phyloP scores from a whole-genome alignment of 2,329 filamentous ascomycete species.

The Dactylellina drechsleri region DNA sequence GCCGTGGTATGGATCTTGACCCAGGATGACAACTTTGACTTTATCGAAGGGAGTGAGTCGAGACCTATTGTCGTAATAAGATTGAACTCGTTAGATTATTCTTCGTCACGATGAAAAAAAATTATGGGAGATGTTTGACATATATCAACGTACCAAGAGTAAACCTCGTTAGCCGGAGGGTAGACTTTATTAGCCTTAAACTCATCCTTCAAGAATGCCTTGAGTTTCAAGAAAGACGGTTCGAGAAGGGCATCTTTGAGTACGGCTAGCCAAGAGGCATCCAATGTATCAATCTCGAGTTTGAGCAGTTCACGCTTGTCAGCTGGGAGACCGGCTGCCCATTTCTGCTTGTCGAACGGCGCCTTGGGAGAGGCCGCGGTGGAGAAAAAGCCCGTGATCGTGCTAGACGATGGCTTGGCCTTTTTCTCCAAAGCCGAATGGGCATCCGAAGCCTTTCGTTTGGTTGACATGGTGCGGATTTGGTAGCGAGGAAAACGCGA shows the following conservation, averaged over 20 bases:
- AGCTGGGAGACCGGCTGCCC: slow-evolving; percentile 79
- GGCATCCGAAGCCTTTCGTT: slow-evolving; percentile 60
- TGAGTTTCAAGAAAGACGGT: slow-evolving; percentile 84
- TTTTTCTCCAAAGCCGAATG: slow-evolving; percentile 38
- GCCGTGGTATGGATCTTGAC: slow-evolving; percentile 98
- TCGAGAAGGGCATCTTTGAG: slow-evolving; percentile 85
- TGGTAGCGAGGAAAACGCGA: slow-evolving; percentile 41
- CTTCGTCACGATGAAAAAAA: not conserved
- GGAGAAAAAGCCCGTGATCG: slow-evolving; percentile 55
- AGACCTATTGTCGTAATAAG: slow-evolving; percentile 71
- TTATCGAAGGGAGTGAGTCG: slow-evolving; percentile 87
- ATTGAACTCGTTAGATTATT: not conserved
- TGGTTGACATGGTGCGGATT: slow-evolving; percentile 58
- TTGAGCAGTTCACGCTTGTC: slow-evolving; percentile 85
- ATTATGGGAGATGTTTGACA: not conserved
- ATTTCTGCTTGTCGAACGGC: slow-evolving; percentile 88
- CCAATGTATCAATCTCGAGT: slow-evolving; percentile 89
- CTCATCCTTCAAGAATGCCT: slow-evolving; percentile 85
- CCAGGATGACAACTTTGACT: slow-evolving; percentile 91
- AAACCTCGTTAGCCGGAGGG: slow-evolving; percentile 86
- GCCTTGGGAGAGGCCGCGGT: slow-evolving; percentile 59
- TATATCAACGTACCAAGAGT: slow-evolving; percentile 78
- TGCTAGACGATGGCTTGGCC: slow-evolving; percentile 59
- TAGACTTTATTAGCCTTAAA: slow-evolving; percentile 79
- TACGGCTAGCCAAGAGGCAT: slow-evolving; percentile 89